These are phyloP conservation scores for Podila verticillata DNA, from an alignment of 192 early-diverging fungal genomes.

Conservation along the genomic window DNA sequence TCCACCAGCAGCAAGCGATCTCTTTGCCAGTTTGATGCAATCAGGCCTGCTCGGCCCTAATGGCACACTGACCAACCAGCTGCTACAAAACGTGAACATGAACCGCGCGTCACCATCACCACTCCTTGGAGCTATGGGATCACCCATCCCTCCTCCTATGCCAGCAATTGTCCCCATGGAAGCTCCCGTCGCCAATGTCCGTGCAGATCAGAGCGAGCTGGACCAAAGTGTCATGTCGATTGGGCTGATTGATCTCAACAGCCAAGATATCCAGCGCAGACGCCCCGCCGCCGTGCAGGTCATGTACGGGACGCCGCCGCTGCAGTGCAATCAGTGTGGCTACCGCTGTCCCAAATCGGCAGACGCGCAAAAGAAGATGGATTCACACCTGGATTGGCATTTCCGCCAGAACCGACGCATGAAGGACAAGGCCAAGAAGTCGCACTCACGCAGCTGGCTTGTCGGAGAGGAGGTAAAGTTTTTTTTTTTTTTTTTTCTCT, in stretches of 20 bases:
- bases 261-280: slow-evolving; percentile 58
- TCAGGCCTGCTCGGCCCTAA: slow-evolving; percentile 40
- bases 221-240: slow-evolving; percentile 39
- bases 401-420: slow-evolving; percentile 92
- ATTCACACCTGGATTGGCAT: slow-evolving; percentile 94
- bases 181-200: slow-evolving; percentile 8
- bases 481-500: background rate
- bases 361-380: slow-evolving; percentile 78
- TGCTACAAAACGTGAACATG: slow-evolving; percentile 24
- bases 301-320: slow-evolving; percentile 78
- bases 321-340: slow-evolving; percentile 95
- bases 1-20: slow-evolving; percentile 18
- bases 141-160: slow-evolving; percentile 5
- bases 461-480: slow-evolving; percentile 65
- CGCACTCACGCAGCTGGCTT: slow-evolving; percentile 91
- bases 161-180: slow-evolving; percentile 5
- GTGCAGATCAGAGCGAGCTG: slow-evolving; percentile 20
- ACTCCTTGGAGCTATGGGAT: slow-evolving; percentile 3
- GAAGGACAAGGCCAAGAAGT: slow-evolving; percentile 84
- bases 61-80: slow-evolving; percentile 22
- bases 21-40: slow-evolving; percentile 45
- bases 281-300: slow-evolving; percentile 66
- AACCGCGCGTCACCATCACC: slow-evolving; percentile 22
- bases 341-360: slow-evolving; percentile 76
- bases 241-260: slow-evolving; percentile 57